Evolutionary conservation across 345 rosid species (phyloP).

Genomic region (Jatropha curcas): DNA sequence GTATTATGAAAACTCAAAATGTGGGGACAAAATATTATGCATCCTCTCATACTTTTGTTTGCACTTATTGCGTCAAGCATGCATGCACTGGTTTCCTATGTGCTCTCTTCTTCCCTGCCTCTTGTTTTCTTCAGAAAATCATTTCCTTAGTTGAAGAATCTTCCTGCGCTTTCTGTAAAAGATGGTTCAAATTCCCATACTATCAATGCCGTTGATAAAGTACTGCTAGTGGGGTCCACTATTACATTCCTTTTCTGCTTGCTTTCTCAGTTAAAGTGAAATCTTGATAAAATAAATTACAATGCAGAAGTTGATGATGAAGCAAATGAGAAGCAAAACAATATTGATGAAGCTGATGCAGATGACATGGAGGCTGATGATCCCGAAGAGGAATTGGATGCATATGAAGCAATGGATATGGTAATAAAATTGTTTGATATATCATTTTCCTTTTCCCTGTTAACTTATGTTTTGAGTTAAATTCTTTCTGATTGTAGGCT

Average conservation of each 20-base stretch:
- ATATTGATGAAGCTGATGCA: slow-evolving; percentile 43
- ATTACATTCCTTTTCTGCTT: slow-evolving; percentile 1
- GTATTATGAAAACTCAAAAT: background rate
- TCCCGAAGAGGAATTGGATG: slow-evolving; percentile 67
- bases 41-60: background rate
- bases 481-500: slow-evolving; percentile 42
- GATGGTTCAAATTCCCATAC: background rate
- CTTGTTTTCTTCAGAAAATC: background rate
- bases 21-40: background rate
- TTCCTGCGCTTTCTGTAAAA: background rate
- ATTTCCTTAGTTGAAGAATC: background rate
- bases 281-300: slow-evolving; percentile 9
- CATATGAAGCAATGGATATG: slow-evolving; percentile 55
- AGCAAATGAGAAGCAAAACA: slow-evolving; percentile 37
- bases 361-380: slow-evolving; percentile 55
- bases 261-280: background rate
- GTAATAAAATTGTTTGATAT: slow-evolving; percentile 33
- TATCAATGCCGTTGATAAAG: slow-evolving; percentile 2
- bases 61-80: background rate
- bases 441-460: background rate
- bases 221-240: background rate
- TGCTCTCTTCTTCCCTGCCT: background rate
- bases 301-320: slow-evolving; percentile 35
- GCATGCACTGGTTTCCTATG: background rate
- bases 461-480: background rate